Base-by-base conservation (phyloP, 306 rosid species). In the Cucumis hystrix region DNA sequence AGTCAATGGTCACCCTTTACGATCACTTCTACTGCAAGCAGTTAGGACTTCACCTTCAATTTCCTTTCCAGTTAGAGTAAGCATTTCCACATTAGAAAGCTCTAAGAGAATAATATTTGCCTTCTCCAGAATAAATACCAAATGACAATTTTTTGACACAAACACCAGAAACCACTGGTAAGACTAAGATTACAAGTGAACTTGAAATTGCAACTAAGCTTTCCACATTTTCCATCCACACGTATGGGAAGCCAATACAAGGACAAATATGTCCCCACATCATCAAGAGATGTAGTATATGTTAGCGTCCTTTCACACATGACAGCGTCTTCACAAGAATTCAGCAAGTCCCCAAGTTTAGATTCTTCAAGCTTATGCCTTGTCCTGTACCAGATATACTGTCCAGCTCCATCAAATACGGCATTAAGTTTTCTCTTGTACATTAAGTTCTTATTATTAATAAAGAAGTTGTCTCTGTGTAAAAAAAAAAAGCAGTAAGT, bases 11-110 rank as follows among this genome's bases (percentile, higher is more conserved):
- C 97, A 58, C 88, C 84, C 83, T 87, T 88, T 8, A 98, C 98
- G 81, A 96, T 96, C 82, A 96, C 96, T 86, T 92, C 97, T 70
- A 91, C 97, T 20, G n/a, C n/a, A n/a, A n/a, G 96, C 97, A 30
- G 99, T 92, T 67, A 96, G 90, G 47, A 86, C 74, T 67, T 87
- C 98, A 28, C 97, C 96, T 86, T 96, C 99, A 56, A 92, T 81
- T 45, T 89, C 92, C 85, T 96, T 96, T 78, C 99, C 98, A 14
- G 97, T 91, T 77, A 92, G 89, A 77, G 96, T 92, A 84, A 96
- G 97, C 95, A 91, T 87, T 86, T 91, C 99, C 72, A 87, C 87
- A 81, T 79, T 81, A 54, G 93, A 98, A 77, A 96, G 89, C 89
- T 89, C 99, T 16, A 45, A 4, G 47, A 3, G 45, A 61, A 51